Base-by-base conservation (phyloP, 345 rosid genomes). In the Crucihimalaya himalaica region DNA sequence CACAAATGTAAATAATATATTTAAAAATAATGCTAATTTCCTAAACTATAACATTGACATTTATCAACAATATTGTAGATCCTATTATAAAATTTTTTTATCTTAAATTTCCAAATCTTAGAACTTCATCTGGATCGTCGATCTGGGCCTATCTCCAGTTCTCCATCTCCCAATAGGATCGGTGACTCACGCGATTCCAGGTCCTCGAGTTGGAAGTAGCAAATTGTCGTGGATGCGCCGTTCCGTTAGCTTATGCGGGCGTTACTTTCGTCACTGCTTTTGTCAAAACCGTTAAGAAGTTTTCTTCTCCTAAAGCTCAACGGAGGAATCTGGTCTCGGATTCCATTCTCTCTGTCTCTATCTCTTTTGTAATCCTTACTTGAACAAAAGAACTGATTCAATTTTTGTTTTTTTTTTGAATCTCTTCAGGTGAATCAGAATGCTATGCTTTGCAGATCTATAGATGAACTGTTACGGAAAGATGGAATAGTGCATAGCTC, bases 201-300 rank as follows among this genome's bases (percentile, higher is more conserved):
- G 99, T 3, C 99, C 99, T 10, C 81, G 98, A 60, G 94, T 95
- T 28, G 97, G 99, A 59, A 82, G 74, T 40, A 90, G 97, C 83
- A 87, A 91, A 63, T 70, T 95, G 70, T 98, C 99, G 21, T 92
- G 97, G 98, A 84, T 95, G 62, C 94, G 97, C 97, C 5, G 79
- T 90, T 28, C 99, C 99, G 25, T 54, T 95, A 25, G 88, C 90
- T 61, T 95, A 95, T 78, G 87, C 81, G 50, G 97, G 87, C 15
- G 47, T 82, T 29, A 87, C 94, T 21, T 87, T 95, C 54, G 87
- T 86, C 51, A 79, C 89, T 66, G 97, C 99, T 11, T 66, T 88
- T 28, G 94, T 90, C n/a, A 92, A 86, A 85, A 87, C 96, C 62
- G 85, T 89, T 46, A 73, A 79, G 78, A 95, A 87, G 63, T 83